Conservation (phyloP, 2,329 filamentous ascomycete genomes). For the Alternaria atra region DNA sequence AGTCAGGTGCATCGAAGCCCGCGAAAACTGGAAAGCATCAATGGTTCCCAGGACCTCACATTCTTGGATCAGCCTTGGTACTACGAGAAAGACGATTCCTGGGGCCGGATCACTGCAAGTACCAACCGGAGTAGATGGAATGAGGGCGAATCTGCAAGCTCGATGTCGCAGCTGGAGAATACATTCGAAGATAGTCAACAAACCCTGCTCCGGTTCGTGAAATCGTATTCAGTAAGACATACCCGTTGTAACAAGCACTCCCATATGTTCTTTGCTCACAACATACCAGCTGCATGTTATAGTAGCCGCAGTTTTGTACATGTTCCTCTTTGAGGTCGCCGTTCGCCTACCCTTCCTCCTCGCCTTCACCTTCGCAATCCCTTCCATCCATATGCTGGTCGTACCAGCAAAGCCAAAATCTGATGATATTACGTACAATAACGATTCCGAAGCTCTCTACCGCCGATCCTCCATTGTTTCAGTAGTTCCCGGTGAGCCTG, state of each 20-base stretch:
- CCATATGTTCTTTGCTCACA: neutral
- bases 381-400: neutral
- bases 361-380: neutral
- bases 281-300: neutral
- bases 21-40: neutral
- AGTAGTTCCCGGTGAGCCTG: neutral
- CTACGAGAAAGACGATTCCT: neutral
- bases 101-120: neutral
- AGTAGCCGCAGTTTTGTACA: neutral
- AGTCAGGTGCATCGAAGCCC: neutral
- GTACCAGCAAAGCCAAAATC: neutral
- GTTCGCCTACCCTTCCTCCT: conserved; percentile 3
- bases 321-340: conserved; percentile 2
- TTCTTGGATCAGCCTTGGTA: neutral
- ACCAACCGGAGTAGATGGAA: neutral
- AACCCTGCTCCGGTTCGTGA: neutral
- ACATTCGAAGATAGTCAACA: neutral
- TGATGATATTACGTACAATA: rapidly evolving
- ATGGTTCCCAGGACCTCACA: neutral
- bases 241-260: neutral
- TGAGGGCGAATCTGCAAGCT: neutral
- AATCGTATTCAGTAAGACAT: neutral
- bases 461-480: neutral
- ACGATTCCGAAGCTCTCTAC: neutral
- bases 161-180: neutral